These are phyloP conservation scores for Puccinia coronata DNA, from an alignment of 1,284 basidiomycete species.

Conservation along the genomic window DNA sequence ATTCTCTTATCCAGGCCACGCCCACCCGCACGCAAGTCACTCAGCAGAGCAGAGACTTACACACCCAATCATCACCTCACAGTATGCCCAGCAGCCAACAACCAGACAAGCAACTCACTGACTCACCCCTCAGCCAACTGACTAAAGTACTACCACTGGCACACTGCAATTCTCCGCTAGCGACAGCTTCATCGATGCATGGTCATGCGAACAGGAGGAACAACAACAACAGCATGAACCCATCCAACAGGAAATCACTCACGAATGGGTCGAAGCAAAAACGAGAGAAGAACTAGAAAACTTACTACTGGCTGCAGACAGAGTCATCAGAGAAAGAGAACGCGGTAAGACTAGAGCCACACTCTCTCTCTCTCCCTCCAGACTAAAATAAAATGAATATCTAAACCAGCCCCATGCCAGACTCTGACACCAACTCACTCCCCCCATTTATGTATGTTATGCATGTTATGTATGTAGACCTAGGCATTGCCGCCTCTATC, in stretches of 20 bases:
- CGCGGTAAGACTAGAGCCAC: no score
- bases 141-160: conserved; percentile 27
- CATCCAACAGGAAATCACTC: no score
- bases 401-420: no score
- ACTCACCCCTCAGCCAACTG: conserved; percentile 31
- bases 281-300: conserved; percentile 52
- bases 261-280: conserved; percentile 63
- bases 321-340: conserved; percentile 73
- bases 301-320: conserved; percentile 59
- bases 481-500: conserved; percentile 68
- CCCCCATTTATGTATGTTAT: background rate
- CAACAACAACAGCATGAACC: conserved; percentile 61
- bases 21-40: conserved; percentile 13
- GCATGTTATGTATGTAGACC: conserved; percentile 62
- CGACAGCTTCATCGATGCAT: conserved; percentile 40
- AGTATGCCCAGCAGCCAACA: no score
- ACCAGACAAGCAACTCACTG: conserved; percentile 1
- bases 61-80: no score
- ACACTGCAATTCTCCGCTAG: conserved; percentile 15
- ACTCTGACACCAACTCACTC: conserved; percentile 28
- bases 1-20: background rate
- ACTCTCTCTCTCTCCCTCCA: no score
- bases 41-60: background rate
- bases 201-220: conserved; percentile 9
- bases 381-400: no score